phyloP scores from a whole-genome alignment of 192 early-diverging fungal genomes.

The Rhizophagus clarus region DNA sequence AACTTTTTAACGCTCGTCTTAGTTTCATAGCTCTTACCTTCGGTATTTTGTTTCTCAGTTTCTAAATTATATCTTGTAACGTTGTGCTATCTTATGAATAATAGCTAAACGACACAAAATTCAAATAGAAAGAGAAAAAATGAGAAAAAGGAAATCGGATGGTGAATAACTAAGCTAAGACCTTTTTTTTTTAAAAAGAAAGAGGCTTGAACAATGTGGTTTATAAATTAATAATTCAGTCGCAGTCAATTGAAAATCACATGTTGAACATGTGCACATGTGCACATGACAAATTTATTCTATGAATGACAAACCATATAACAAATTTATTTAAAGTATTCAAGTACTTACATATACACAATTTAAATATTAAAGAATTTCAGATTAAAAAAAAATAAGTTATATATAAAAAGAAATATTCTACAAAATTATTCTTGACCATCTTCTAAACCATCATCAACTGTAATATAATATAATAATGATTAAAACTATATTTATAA shows the following conservation, averaged over 20 bases:
- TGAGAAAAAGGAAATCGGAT: too few species aligned
- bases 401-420: constrained; percentile 18
- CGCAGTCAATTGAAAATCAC: background rate
- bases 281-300: too few species aligned
- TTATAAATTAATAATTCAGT: background rate
- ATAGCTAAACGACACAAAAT: too few species aligned
- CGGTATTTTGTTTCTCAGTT: background rate
- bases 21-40: background rate
- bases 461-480: constrained; percentile 14
- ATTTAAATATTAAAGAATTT: too few species aligned
- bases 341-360: too few species aligned
- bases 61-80: background rate
- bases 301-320: too few species aligned
- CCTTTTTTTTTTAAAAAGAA: background rate
- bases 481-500: too few species aligned
- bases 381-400: background rate
- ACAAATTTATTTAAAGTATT: too few species aligned
- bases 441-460: constrained; percentile 46
- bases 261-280: too few species aligned
- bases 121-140: too few species aligned
- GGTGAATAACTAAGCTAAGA: too few species aligned
- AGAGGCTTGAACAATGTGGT: background rate
- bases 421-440: constrained; percentile 19
- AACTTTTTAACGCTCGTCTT: background rate
- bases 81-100: background rate